Base-by-base conservation (phyloP, 2,329 filamentous ascomycete species). In the Cladorrhinum sp. region DNA sequence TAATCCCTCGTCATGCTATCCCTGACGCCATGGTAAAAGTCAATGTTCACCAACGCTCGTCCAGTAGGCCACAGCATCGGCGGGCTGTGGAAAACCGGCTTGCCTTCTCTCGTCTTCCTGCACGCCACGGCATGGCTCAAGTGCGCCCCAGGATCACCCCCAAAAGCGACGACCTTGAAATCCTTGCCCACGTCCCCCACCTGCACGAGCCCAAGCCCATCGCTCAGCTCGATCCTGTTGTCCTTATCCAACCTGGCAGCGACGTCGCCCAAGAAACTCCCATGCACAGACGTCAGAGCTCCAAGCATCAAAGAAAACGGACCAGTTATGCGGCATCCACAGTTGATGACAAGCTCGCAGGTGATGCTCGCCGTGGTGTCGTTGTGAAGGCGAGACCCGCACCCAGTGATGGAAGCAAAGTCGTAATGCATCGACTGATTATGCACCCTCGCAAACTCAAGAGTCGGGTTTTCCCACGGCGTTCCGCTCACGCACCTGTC, bases 191-290 rank as follows among this genome's bases (percentile, higher is more conserved):
- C 60, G 28, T 70, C 69, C 10, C 68, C 68, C n/a, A 67, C 65
- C 57, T 71, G 68, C 12, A 69, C 64, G 10, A 71, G 53, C 2
- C 68, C 68, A 1, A 71, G 49, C 3, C 68, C 68, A 36, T 71
- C 69, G 14, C 61, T 62, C 26, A 69, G 55, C 1, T 51, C 52
- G 30, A 71, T 69, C 3, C 69, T 48, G 42, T 58, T 61, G 36
- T 69, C 65, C 1, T 30, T 8, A 52, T 66, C 66, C 33, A 64
- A 20, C n/a, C 16, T 20, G 10, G 39, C 62, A 2, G 39, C 39
- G 2, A 39, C 42, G 28, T 54, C 52, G 36, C 68, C 67, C n/a
- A 71, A 64, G 7, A 62, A 65, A 55, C 64, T 64, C 3, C 64
- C 65, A 10, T 66, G 16, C 12, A 68, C 62, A 1, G 67, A 55